These are phyloP conservation scores for Colletotrichum gloeosporioides DNA, from an alignment of 2,329 filamentous ascomycete genomes.

Conservation along the genomic window DNA sequence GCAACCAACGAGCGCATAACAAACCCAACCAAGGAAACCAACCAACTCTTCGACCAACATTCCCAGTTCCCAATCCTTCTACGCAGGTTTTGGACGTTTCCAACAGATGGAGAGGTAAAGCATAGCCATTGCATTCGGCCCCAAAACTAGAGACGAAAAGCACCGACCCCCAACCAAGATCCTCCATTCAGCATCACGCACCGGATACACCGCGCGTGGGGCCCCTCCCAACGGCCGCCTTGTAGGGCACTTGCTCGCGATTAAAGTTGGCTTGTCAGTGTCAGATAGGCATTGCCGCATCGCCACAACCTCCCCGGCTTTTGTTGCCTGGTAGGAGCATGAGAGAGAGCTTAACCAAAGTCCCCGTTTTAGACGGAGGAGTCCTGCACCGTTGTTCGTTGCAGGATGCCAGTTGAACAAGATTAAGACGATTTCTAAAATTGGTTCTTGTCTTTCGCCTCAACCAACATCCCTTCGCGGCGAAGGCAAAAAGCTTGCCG, in stretches of 20 bases:
- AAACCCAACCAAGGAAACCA: not conserved
- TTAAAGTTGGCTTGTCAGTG: not conserved
- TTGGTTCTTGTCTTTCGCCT: not conserved
- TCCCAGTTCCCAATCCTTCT: not conserved
- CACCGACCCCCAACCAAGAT: not conserved
- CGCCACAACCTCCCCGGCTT: not conserved
- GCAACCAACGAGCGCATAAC: not conserved
- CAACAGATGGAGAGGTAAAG: not conserved
- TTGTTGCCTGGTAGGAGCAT: not conserved
- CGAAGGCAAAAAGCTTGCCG: not conserved
- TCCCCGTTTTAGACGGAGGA: not conserved
- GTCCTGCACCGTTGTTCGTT: not conserved
- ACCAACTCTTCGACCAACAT: not conserved
- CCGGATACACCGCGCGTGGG: not conserved
- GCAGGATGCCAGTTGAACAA: not conserved
- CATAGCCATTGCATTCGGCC: not conserved
- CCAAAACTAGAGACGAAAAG: not conserved
- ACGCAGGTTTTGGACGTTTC: not conserved
- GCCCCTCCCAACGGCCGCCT: not conserved
- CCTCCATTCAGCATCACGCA: not conserved
- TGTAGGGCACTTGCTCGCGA: not conserved
- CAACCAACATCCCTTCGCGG: not conserved
- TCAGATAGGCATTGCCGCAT: not conserved
- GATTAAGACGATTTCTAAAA: not conserved
- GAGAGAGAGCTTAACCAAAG: not conserved